Evolutionary conservation across 1,139 yeast genomes (phyloP), one percentile per base, ranked within the genome.

Genomic region (Pichia sp.): DNA sequence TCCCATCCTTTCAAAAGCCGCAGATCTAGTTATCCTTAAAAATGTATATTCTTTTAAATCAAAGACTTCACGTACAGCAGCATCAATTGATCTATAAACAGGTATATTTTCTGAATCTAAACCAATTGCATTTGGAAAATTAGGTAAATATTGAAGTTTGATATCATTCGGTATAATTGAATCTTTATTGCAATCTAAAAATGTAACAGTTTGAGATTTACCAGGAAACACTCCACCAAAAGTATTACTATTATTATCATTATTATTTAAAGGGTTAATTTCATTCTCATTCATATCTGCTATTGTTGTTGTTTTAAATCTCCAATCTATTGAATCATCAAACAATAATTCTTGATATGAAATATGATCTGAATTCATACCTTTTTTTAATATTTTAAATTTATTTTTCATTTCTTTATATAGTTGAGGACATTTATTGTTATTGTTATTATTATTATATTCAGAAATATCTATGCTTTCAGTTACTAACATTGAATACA

Each of bases 11-110:
- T 74, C 79, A 32, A 67, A 66, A 6, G 79, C 73, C 6, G 80
- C 75, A 2, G 80, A 76, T 47, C 81, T 62, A 1, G 82, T 75
- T 6, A 76, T 73, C 45, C 82, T 61, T 7, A 76, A 65, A 27
- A 76, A 55, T 0, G 79, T 66, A 55, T 67, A 76, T 16, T 70
- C 68, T 7, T 60, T 59, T 8, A 67, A 43, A 1, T 69, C 69
- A 55, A 76, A 76, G 9, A 74, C 55, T 4, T 66, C 57, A 36
- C 61, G 62, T 1, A 76, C 66, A 0, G 81, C 80, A 0, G 74
- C 70, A 49, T 71, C 70, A 30, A 76, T 66, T 4, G 71, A 62
- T 43, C 68, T 66, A 56, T 71, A 76, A 4, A 74, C 68, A 0
- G 76, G 59, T 4, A 43, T 30, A 8, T 40, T 41, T 22, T 37